A percentile compares a stretch with the other conserved stretches of the same genome.
Evolutionary conservation across 2,329 filamentous ascomycete species (phyloP).

Genomic region (Clonostachys chloroleuca): DNA sequence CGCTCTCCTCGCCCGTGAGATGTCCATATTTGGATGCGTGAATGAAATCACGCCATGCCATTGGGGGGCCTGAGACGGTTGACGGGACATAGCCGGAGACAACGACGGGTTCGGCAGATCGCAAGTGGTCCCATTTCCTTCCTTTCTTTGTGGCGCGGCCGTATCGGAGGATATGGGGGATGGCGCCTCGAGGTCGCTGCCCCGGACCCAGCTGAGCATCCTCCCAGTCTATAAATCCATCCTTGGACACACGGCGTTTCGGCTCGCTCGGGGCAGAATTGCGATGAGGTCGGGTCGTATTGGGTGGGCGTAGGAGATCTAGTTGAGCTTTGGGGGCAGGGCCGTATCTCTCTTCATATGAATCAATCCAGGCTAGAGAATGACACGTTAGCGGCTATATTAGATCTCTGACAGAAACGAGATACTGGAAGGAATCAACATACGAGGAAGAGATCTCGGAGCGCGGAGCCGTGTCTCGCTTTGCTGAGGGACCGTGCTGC

Average conservation of each 20-base stretch:
- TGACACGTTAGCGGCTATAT: neutral
- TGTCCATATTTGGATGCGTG: slow-evolving; percentile 48
- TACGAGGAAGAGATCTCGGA: slow-evolving; percentile 2
- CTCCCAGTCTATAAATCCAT: slow-evolving; percentile 39
- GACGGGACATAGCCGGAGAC: slow-evolving; percentile 41
- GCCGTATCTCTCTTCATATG: slow-evolving; percentile 37
- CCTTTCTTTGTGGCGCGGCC: slow-evolving; percentile 40
- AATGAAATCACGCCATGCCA: slow-evolving; percentile 48
- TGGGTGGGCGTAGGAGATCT: slow-evolving; percentile 29
- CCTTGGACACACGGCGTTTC: slow-evolving; percentile 37
- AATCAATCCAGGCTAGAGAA: slow-evolving; percentile 41
- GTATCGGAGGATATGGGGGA: slow-evolving; percentile 42
- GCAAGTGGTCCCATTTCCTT: slow-evolving; percentile 56
- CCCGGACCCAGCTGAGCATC: slow-evolving; percentile 28
- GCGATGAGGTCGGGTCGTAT: slow-evolving; percentile 28
- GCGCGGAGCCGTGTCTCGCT: neutral
- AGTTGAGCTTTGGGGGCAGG: slow-evolving; percentile 29
- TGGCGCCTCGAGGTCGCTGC: slow-evolving; percentile 23
- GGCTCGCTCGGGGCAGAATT: slow-evolving; percentile 31
- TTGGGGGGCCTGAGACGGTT: slow-evolving; percentile 27
- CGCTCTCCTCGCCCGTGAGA: slow-evolving; percentile 38
- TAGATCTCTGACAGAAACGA: neutral
- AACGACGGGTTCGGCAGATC: slow-evolving; percentile 55
- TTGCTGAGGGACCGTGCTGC: no score
- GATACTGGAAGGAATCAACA: neutral